phyloP scores from a whole-genome alignment of 2,329 filamentous ascomycete genomes.

The Verticillium klebahnii region DNA sequence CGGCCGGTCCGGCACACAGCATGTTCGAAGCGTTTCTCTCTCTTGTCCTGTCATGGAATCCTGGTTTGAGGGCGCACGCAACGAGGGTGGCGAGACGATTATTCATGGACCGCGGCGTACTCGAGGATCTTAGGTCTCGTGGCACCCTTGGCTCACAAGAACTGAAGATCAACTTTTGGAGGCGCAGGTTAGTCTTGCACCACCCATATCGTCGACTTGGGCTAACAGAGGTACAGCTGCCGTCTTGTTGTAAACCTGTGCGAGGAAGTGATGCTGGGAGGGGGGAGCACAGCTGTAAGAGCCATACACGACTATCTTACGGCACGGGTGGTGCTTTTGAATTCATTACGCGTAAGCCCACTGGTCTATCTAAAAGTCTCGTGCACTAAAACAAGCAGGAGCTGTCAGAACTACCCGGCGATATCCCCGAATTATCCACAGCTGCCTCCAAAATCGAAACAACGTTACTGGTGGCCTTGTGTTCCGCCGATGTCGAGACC shows the following conservation, averaged over 20 bases:
- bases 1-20: conserved; percentile 21
- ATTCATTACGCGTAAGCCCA: conserved; percentile 40
- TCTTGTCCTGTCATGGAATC: conserved; percentile 48
- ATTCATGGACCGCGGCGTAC: conserved; percentile 32
- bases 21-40: conserved; percentile 49
- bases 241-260: conserved; percentile 42
- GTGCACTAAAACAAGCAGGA: conserved; percentile 35
- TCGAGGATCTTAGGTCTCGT: conserved; percentile 29
- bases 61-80: conserved; percentile 43
- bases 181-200: conserved; percentile 38
- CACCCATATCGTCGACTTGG: not conserved
- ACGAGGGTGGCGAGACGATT: conserved; percentile 42
- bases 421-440: conserved; percentile 48
- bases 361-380: not conserved
- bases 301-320: conserved; percentile 53
- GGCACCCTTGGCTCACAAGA: conserved; percentile 28
- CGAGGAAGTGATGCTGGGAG: conserved; percentile 39
- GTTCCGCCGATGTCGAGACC: conserved; percentile 60
- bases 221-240: conserved; percentile 26
- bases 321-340: conserved; percentile 48
- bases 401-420: conserved; percentile 47
- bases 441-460: conserved; percentile 56
- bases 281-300: conserved; percentile 36
- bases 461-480: conserved; percentile 57
- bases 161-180: conserved; percentile 46